These are phyloP conservation scores for Peltaster fructicola DNA, from an alignment of 2,329 filamentous ascomycete species.

Conservation along the genomic window DNA sequence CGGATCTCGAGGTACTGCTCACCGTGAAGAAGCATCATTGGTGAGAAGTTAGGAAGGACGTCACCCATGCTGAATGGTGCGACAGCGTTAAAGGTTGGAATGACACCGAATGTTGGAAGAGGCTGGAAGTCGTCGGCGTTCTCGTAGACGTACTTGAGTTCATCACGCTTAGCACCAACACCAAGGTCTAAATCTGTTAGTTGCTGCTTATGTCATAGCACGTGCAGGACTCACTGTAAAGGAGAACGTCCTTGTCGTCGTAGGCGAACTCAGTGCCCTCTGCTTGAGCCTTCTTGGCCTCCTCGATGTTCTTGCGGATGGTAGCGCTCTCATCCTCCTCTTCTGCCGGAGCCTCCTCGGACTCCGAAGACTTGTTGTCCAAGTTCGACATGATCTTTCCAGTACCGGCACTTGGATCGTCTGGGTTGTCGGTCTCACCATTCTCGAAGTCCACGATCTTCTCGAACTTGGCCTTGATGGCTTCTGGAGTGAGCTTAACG, in stretches of 20 bases:
- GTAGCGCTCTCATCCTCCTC: no score
- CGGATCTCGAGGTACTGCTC: slow-evolving; percentile 95
- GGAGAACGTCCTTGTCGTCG: slow-evolving; percentile 71
- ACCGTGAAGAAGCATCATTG: slow-evolving; percentile 97
- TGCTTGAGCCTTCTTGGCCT: slow-evolving; percentile 52
- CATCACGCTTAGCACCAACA: slow-evolving; percentile 75
- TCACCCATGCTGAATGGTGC: slow-evolving; percentile 64
- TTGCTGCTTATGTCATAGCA: neutral
- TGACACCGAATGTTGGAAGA: slow-evolving; percentile 85
- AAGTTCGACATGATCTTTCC: slow-evolving; percentile 74
- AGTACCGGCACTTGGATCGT: slow-evolving; percentile 57
- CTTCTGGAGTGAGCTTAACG: slow-evolving; percentile 66
- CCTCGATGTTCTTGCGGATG: slow-evolving; percentile 59
- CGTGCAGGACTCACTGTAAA: slow-evolving; percentile 47
- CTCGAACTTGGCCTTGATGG: slow-evolving; percentile 56
- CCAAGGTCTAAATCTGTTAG: slow-evolving; percentile 44
- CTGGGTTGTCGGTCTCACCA: slow-evolving; percentile 71
- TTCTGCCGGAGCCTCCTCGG: slow-evolving; percentile 31
- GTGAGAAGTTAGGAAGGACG: slow-evolving; percentile 86
- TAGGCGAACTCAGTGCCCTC: slow-evolving; percentile 65
- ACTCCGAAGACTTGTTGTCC: slow-evolving; percentile 44
- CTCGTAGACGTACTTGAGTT: slow-evolving; percentile 80
- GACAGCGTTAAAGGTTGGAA: slow-evolving; percentile 78
- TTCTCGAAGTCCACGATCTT: slow-evolving; percentile 77
- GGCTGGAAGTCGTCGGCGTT: slow-evolving; percentile 83